Evolutionary conservation across 305 asterid genomes (phyloP).

Genomic region (Stenogyne calaminthoides): DNA sequence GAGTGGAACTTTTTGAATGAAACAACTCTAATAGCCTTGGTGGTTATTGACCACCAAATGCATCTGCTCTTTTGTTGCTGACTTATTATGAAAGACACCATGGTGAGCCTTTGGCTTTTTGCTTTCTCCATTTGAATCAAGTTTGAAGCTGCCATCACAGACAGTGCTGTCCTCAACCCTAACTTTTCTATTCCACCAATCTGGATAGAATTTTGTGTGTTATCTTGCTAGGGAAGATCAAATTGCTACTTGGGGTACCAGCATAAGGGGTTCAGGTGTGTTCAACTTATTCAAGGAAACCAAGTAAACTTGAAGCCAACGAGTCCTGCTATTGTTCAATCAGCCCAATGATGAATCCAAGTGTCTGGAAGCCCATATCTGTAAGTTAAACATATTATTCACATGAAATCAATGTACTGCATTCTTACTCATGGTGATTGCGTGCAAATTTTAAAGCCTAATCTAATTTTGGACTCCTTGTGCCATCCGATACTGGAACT

Average conservation of each 20-base stretch:
- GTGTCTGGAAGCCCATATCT: background rate
- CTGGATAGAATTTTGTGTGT: background rate
- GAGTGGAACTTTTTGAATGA: slow-evolving; percentile 3
- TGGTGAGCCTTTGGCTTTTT: background rate
- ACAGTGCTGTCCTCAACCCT: background rate
- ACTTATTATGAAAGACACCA: background rate
- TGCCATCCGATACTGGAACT: too few species aligned
- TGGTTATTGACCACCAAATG: background rate
- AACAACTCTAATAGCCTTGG: background rate
- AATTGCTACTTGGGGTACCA: background rate
- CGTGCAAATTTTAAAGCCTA: background rate
- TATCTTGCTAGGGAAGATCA: background rate
- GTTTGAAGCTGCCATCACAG: background rate
- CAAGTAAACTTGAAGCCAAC: background rate
- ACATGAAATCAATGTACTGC: background rate
- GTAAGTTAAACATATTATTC: slow-evolving; percentile 10
- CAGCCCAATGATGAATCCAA: slow-evolving; percentile 1
- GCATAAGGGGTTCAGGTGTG: background rate
- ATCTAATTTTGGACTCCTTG: too few species aligned
- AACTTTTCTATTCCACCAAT: background rate
- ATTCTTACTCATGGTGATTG: slow-evolving; percentile 9
- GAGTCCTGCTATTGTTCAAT: background rate
- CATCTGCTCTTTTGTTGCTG: background rate
- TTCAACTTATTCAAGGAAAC: background rate
- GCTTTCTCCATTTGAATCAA: slow-evolving; percentile 9